These are phyloP conservation scores for Chrysophaeum taylorii DNA, from an alignment of 352 stramenopile species.

Conservation along the genomic window DNA sequence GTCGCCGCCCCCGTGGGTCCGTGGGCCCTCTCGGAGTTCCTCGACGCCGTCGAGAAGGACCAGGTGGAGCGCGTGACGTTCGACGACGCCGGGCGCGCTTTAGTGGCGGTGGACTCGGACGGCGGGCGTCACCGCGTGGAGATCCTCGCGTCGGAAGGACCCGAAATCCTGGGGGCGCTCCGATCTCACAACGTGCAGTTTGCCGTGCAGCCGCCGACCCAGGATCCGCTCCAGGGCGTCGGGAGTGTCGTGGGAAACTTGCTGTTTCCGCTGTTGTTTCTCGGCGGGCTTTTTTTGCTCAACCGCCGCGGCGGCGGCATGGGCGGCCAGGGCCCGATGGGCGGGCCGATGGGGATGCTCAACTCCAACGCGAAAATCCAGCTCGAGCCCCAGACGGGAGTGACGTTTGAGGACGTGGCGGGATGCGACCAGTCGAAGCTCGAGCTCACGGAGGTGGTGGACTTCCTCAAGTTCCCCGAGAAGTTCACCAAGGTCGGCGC, in stretches of 20 bases:
- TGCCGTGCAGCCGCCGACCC: conserved; percentile 28
- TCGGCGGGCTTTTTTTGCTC: conserved; percentile 59
- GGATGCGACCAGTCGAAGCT: conserved; percentile 82
- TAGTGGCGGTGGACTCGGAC: conserved; percentile 54
- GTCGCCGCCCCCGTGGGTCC: neutral
- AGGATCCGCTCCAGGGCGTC: conserved; percentile 42
- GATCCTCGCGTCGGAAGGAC: conserved; percentile 51
- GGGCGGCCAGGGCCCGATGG: conserved; percentile 33
- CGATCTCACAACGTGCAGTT: conserved; percentile 47
- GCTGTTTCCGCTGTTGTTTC: conserved; percentile 51
- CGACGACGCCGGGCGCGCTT: conserved; percentile 44
- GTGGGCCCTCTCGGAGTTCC: conserved; percentile 1
- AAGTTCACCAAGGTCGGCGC: conserved; percentile 81
- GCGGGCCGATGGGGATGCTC: conserved; percentile 49
- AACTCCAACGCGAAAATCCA: conserved; percentile 52
- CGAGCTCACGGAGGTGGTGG: conserved; percentile 81
- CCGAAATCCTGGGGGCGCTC: conserved; percentile 49
- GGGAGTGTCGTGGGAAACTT: conserved; percentile 48
- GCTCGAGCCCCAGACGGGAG: conserved; percentile 47
- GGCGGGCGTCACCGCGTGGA: conserved; percentile 50
- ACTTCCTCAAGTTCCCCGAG: conserved; percentile 78
- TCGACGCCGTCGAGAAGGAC: conserved; percentile 16
- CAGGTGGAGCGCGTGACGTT: conserved; percentile 57
- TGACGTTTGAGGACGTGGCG: conserved; percentile 79
- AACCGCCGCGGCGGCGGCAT: conserved; percentile 35